phyloP scores from a whole-genome alignment of 352 stramenopile species.

The Phytophthora hibernalis region DNA sequence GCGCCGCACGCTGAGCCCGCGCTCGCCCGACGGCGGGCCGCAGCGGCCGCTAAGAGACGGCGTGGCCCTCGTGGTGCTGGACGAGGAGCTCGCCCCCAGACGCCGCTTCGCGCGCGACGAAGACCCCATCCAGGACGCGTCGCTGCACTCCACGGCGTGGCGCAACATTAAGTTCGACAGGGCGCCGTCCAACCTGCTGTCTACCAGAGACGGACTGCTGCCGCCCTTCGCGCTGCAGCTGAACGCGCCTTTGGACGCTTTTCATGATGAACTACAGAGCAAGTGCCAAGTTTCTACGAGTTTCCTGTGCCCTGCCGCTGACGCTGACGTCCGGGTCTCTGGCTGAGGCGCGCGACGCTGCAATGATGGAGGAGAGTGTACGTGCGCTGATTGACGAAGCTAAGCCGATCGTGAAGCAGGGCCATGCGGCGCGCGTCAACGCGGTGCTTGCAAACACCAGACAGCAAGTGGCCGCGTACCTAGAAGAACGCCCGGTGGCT shows the following conservation, averaged over 20 bases:
- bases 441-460: conserved; percentile 47
- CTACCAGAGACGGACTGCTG: conserved; percentile 24
- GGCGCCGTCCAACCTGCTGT: conserved; percentile 54
- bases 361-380: conserved; percentile 44
- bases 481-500: conserved; percentile 38
- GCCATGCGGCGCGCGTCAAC: conserved; percentile 38
- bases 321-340: conserved; percentile 33
- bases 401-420: conserved; percentile 42
- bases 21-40: conserved; percentile 49
- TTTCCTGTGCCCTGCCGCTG: conserved; percentile 27
- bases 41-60: conserved; percentile 29
- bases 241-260: conserved; percentile 51
- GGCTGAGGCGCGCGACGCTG: conserved; percentile 28
- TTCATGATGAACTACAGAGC: conserved; percentile 37
- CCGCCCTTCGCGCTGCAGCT: conserved; percentile 46
- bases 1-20: conserved; percentile 52
- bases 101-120: conserved; percentile 38
- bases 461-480: conserved; percentile 50
- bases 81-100: conserved; percentile 14
- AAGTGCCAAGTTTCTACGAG: conserved; percentile 39
- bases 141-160: conserved; percentile 74
- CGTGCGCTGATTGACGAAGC: conserved; percentile 50
- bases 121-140: conserved; percentile 51
- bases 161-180: conserved; percentile 47
- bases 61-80: conserved; percentile 34